Evolutionary conservation across 2,329 filamentous ascomycete species (phyloP), one percentile per base, ranked within the genome.

Genomic region (Paecilomyces formosus): DNA sequence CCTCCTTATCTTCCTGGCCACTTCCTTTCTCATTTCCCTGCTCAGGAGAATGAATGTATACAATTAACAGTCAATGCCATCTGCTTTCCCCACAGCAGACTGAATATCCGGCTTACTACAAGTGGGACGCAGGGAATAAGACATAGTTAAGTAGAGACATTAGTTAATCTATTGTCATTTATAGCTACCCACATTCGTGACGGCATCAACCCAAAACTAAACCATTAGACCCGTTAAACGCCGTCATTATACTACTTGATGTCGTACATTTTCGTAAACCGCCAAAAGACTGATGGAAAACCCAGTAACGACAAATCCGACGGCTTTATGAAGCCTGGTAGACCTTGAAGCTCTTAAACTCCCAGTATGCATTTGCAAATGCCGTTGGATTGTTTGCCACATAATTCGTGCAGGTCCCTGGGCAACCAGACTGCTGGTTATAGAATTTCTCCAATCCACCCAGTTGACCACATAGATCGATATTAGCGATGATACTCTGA

Each of bases 401-500:
- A 61, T 78, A 83, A 55, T 83, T 78, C 3, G 75, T 75, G 66
- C 85, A 88, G 57, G 78, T 85, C 22, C 76, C 78, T 0, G 83
- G 79, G 64, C 83, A 74, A 6, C 66, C 49, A 52, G 75, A 70
- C 57, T 70, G 59, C 12, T 68, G 57, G 3, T 66, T 66, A 58
- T 76, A 76, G 54, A 68, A 69, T 55, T 66, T 64, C 3, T 60
- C 54, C 45, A 66, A 61, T 1, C 68, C 79, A 3, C 81, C 81
- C 63, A 83, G 76, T 49, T 81, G 70, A 0, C 86, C 86, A 62
- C 86, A 88, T 7, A 88, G 72, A 68, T 86, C 82, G 61, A 88
- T 87, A 65, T 88, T 87, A 50, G 80, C 80, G 62, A 88, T 79
- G 63, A 88, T 88, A 63, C 83, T 85, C 68, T 86, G 81, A 65